A percentile compares a stretch with the other conserved stretches of the same genome.
Conservation (phyloP, 495 filamentous ascomycete genomes). For the Neurospora hispaniola region DNA sequence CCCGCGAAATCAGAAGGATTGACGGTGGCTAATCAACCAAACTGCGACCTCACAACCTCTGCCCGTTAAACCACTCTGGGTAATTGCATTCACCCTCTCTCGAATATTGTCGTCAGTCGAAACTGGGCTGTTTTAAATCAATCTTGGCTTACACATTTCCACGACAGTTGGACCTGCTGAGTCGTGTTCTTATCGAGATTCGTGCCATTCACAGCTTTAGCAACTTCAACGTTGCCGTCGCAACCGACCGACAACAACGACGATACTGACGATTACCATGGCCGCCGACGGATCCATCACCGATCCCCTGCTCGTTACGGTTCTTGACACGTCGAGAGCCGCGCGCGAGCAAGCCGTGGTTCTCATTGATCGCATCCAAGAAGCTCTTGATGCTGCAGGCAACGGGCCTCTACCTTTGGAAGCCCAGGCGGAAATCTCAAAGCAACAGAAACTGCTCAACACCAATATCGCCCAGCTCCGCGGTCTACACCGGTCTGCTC, state of each 20-base stretch:
- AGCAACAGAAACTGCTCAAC: conserved; percentile 69
- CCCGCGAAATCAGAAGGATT: background rate
- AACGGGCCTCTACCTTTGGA: conserved; percentile 32
- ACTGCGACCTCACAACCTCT: background rate
- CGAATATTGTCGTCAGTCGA: background rate
- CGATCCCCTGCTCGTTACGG: conserved; percentile 58
- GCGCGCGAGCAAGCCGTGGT: conserved; percentile 60
- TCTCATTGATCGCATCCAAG: conserved; percentile 52
- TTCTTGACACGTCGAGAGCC: conserved; percentile 57
- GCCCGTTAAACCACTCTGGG: background rate
- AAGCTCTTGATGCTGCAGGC: conserved; percentile 27
- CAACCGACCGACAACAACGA: background rate
- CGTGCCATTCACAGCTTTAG: background rate
- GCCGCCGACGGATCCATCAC: conserved; percentile 50
- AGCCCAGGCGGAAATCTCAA: conserved; percentile 51
- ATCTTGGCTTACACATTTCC: background rate
- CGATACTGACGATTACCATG: conserved; percentile 20
- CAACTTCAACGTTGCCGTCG: background rate
- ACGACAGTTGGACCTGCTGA: background rate
- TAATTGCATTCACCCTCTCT: background rate
- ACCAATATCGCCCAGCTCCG: conserved; percentile 74
- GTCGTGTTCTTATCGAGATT: background rate
- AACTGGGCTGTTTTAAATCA: background rate
- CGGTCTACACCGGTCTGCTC: conserved; percentile 68
- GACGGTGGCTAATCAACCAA: background rate